Base-by-base conservation (phyloP, 1,139 yeast genomes). In the Zygosaccharomyces pseudobailii region DNA sequence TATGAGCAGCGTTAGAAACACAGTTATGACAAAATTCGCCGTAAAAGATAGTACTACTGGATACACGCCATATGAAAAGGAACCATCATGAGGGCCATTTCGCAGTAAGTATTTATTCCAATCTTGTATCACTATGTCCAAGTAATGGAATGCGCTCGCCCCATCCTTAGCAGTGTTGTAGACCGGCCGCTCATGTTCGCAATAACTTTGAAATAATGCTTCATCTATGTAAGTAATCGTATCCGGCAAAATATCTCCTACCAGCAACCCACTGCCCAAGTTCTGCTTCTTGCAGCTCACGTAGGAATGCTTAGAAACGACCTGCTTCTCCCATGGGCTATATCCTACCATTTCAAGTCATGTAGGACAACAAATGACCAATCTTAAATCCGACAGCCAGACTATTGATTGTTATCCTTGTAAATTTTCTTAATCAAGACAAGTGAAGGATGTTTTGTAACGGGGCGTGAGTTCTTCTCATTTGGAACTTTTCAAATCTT, bases 41-140 rank as follows among this genome's bases (percentile, higher is more conserved):
- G 87, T 75, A 23, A 84, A 65, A 0, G 86, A 76, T 59, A 82
- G 80, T 0, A 84, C 68, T 31, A 82, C 73, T 0, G 89, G 78
- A 43, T 76, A 84, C 23, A 82, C 72, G 48, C 84, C 75, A 56
- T 77, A 78, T 24, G 74, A 68, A 61, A 79, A 83, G 2, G 73
- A 57, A 0, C 85, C 82, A 7, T 56, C 55, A 24, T 50, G 40
- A 17, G 42, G 35, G 22, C 60, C 58, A 31, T 62, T 40, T 22
- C 25, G 40, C 6, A 20, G 13, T 9, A 51, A 49, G 46, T 48
- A 59, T 4, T 22, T 31, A 5, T 48, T 24, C 73, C 73, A 70
- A 43, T 68, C 67, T 3, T 42, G 7, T 13, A 27, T 33, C 13
- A 59, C 48, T 20, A 36, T 39, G 5, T 54, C 51, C 8, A 40